Conservation (phyloP, 2,329 filamentous ascomycete genomes). For the Coniochaeta prunicola region DNA sequence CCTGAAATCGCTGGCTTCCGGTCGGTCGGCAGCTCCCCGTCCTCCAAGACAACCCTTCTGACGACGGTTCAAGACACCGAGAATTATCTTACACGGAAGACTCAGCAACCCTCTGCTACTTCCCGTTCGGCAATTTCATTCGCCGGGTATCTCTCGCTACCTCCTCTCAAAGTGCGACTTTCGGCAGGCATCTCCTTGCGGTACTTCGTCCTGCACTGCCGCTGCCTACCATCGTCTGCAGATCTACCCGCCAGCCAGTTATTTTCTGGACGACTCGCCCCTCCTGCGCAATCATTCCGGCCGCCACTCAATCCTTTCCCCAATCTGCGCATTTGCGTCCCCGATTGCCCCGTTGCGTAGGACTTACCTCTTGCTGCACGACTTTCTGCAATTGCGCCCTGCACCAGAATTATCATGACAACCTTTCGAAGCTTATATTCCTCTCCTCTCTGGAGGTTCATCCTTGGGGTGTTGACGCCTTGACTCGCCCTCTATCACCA, state of each 20-base stretch:
- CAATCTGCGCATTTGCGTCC: neutral
- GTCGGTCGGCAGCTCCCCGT: neutral
- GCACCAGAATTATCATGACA: slow-evolving; percentile 36
- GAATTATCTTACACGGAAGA: neutral
- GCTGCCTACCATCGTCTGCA: neutral
- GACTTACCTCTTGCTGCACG: slow-evolving; percentile 8
- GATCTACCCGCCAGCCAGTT: neutral
- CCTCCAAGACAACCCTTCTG: neutral
- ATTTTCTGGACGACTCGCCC: neutral
- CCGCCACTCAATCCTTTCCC: slow-evolving; percentile 1
- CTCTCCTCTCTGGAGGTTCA: slow-evolving; percentile 38
- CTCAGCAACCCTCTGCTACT: neutral
- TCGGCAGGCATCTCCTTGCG: neutral
- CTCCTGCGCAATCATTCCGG: neutral
- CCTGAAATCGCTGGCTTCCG: neutral
- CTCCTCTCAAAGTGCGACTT: neutral
- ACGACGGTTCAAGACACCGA: neutral
- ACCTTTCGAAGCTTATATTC: slow-evolving; percentile 30
- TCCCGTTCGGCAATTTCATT: neutral
- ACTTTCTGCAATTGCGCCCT: slow-evolving; percentile 12
- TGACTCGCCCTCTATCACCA: slow-evolving; percentile 19
- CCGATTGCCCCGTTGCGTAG: slow-evolving; percentile 11
- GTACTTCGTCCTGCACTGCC: neutral
- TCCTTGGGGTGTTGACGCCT: slow-evolving; percentile 34
- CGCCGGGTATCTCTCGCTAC: neutral